Evolutionary conservation across 2,329 filamentous ascomycete genomes (phyloP).

Genomic region (Colletotrichum sojae): DNA sequence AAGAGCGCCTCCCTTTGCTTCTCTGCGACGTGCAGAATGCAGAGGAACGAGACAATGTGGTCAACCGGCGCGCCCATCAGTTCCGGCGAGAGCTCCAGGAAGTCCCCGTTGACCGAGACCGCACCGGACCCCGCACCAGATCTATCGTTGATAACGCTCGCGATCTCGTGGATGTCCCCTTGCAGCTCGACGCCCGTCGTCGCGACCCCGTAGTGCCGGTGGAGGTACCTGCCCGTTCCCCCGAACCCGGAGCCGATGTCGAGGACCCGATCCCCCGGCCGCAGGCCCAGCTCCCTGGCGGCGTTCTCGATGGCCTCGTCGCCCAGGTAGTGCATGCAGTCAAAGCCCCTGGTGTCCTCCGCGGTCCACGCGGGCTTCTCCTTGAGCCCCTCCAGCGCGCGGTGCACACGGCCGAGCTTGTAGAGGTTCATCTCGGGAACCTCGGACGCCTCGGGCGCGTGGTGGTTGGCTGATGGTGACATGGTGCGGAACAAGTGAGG

Average conservation of each 20-base stretch:
- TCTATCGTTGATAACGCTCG: constrained; percentile 40
- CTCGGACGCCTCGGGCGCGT: constrained; percentile 13
- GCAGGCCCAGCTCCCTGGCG: constrained; percentile 33
- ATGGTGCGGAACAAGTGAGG: constrained; percentile 3
- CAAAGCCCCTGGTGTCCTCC: constrained; percentile 42
- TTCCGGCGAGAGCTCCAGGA: constrained; percentile 25
- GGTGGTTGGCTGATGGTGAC: not conserved
- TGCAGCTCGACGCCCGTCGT: constrained; percentile 44
- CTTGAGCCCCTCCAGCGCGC: constrained; percentile 20
- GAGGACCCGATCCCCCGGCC: constrained; percentile 37
- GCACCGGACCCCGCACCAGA: constrained; percentile 28
- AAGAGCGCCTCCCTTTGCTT: constrained; percentile 39
- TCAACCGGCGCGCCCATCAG: constrained; percentile 33
- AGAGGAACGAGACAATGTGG: constrained; percentile 44
- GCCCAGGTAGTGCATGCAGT: constrained; percentile 46
- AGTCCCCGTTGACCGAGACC: constrained; percentile 41
- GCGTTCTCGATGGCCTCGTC: constrained; percentile 42
- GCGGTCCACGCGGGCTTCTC: constrained; percentile 40
- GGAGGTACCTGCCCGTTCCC: constrained; percentile 43
- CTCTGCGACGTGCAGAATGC: constrained; percentile 42
- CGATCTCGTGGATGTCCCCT: constrained; percentile 42
- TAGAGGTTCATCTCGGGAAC: constrained; percentile 39
- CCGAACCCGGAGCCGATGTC: constrained; percentile 45
- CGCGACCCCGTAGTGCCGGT: constrained; percentile 33
- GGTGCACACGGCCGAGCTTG: constrained; percentile 34